These are phyloP conservation scores for Hypericum androsaemum DNA, from an alignment of 345 rosid species.

Conservation along the genomic window DNA sequence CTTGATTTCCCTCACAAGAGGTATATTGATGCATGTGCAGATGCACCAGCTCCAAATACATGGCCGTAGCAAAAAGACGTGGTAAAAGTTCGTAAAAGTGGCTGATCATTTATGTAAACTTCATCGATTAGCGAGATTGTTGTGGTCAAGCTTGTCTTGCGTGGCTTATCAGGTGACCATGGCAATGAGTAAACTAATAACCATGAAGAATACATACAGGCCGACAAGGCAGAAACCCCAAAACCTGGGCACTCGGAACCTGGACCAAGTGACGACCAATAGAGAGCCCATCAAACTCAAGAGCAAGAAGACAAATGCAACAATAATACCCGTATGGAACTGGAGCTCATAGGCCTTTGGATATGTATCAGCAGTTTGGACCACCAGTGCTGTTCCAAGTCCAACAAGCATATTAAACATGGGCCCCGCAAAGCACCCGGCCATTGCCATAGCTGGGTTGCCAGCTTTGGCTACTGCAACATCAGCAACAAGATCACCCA, in stretches of 20 bases:
- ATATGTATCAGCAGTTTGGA: conserved; percentile 62
- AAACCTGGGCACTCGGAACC: conserved; percentile 80
- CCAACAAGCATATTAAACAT: conserved; percentile 99
- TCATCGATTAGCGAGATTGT: no score
- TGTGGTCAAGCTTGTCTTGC: no score
- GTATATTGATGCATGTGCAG: no score
- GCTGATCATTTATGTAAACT: no score
- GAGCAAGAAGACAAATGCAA: conserved; percentile 84
- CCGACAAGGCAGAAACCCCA: conserved; percentile 97
- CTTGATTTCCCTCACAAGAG: no score
- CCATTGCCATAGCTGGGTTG: conserved; percentile 98
- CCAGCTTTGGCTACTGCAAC: conserved; percentile 97
- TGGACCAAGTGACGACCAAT: conserved; percentile 79
- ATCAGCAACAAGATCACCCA: conserved; percentile 93
- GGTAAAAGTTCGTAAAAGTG: no score
- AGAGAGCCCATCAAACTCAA: conserved; percentile 89
- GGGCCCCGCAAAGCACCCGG: conserved; percentile 98
- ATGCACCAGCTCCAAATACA: no score
- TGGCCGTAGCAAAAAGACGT: no score
- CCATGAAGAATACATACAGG: conserved; percentile 56
- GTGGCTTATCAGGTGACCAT: background rate
- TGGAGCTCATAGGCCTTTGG: conserved; percentile 71
- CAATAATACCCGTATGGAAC: conserved; percentile 71
- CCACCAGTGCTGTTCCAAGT: conserved; percentile 70
- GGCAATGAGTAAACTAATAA: conserved; percentile 58